Conservation (phyloP, 2,329 filamentous ascomycete genomes). For the Fusarium tanahbumbuense region DNA sequence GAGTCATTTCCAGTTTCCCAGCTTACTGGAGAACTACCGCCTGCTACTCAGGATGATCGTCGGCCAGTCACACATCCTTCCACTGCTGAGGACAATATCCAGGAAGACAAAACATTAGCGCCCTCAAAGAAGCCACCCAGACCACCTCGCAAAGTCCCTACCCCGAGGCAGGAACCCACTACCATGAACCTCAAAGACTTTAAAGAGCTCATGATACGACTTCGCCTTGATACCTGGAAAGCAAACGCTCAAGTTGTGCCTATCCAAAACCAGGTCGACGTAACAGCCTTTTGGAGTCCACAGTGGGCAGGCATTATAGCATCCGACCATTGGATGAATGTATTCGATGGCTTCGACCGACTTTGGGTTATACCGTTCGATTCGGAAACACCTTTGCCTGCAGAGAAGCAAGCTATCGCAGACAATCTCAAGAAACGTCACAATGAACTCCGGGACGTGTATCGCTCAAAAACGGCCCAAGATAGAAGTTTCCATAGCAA, state of each 20-base stretch:
- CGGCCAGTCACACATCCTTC: neutral
- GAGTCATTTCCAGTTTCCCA: neutral
- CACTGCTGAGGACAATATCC: neutral
- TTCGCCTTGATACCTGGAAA: slow-evolving; percentile 36
- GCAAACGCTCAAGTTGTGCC: slow-evolving; percentile 36
- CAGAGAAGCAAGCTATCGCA: slow-evolving; percentile 11
- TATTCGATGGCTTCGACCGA: slow-evolving; percentile 43
- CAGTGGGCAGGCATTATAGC: slow-evolving; percentile 13
- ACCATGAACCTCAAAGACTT: slow-evolving; percentile 16
- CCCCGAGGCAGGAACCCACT: neutral
- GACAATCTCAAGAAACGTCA: slow-evolving; percentile 18
- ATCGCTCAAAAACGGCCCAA: neutral
- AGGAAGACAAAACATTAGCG: neutral
- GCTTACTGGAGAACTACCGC: neutral
- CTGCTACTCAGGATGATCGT: neutral
- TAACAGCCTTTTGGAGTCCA: slow-evolving; percentile 39
- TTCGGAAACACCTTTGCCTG: slow-evolving; percentile 18
- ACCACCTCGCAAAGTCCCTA: neutral
- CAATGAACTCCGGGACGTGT: slow-evolving; percentile 11
- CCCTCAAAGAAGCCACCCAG: slow-evolving; percentile 1
- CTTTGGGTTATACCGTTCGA: slow-evolving; percentile 42
- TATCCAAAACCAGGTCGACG: slow-evolving; percentile 29
- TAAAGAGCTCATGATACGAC: slow-evolving; percentile 35
- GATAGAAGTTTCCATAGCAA: neutral
- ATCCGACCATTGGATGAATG: slow-evolving; percentile 15